Conservation (phyloP, 2,329 filamentous ascomycete species). For the Monosporascus sp. region DNA sequence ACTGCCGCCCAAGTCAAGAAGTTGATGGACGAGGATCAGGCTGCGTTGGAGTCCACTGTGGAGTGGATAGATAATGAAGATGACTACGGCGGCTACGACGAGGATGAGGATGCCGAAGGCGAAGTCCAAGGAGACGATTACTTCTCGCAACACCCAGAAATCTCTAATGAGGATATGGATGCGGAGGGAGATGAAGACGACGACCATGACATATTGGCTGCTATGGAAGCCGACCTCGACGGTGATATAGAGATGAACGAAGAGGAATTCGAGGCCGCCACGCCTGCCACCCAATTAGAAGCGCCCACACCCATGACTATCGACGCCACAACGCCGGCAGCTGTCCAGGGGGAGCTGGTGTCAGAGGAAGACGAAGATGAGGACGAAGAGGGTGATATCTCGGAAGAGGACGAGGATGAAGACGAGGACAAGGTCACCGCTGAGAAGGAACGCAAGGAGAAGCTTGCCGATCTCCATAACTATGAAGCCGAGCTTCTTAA, state of each 20-base stretch:
- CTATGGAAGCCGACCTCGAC: slow-evolving; percentile 25
- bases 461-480: slow-evolving; percentile 47
- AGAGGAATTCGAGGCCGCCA: slow-evolving; percentile 29
- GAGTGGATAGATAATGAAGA: slow-evolving; percentile 58
- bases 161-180: slow-evolving; percentile 54
- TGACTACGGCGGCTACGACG: slow-evolving; percentile 29
- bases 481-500: slow-evolving; percentile 36
- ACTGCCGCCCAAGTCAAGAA: slow-evolving; percentile 76
- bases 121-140: slow-evolving; percentile 52
- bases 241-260: slow-evolving; percentile 28
- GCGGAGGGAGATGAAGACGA: slow-evolving; percentile 36
- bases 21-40: slow-evolving; percentile 64
- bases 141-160: slow-evolving; percentile 33
- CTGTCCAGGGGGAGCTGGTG: slow-evolving; percentile 37
- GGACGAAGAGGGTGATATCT: slow-evolving; percentile 37
- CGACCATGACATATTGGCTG: slow-evolving; percentile 35
- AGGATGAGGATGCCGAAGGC: slow-evolving; percentile 45
- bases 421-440: slow-evolving; percentile 49
- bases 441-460: slow-evolving; percentile 49
- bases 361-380: slow-evolving; percentile 42
- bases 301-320: slow-evolving; percentile 41
- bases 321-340: slow-evolving; percentile 39
- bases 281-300: slow-evolving; percentile 37
- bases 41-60: slow-evolving; percentile 53
- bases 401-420: slow-evolving; percentile 46